Evolutionary conservation across 208 protist genomes (phyloP).

Genomic region (Spongospora subterranea): DNA sequence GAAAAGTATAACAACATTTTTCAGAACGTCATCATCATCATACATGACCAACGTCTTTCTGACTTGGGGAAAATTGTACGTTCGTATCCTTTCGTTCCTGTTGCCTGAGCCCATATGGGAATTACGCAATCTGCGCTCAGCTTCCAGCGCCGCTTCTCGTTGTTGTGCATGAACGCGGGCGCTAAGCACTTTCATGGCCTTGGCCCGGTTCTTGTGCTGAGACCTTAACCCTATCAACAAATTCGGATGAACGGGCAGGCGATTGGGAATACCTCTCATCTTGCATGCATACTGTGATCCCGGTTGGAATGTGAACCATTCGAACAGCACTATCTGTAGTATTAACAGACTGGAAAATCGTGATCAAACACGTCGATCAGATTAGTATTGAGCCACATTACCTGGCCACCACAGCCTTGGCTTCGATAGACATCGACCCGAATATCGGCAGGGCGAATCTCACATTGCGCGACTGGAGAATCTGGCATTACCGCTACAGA

Average conservation of each 20-base stretch:
- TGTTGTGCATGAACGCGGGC: slow-evolving; percentile 33
- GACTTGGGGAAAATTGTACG: slow-evolving; percentile 56
- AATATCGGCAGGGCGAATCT: slow-evolving; percentile 35
- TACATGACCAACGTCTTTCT: no score
- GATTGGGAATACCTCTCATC: slow-evolving; percentile 45
- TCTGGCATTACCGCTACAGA: slow-evolving; percentile 56
- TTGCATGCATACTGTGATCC: slow-evolving; percentile 57
- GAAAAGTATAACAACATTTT: neutral
- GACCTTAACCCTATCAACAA: neutral
- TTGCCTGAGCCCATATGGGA: slow-evolving; percentile 53
- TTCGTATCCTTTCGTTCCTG: slow-evolving; percentile 15
- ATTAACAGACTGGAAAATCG: slow-evolving; percentile 44
- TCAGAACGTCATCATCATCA: neutral
- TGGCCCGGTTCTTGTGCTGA: slow-evolving; percentile 58
- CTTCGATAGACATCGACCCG: slow-evolving; percentile 48
- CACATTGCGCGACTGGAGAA: neutral
- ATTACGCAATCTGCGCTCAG: neutral
- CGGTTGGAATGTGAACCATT: slow-evolving; percentile 54
- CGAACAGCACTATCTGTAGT: slow-evolving; percentile 59
- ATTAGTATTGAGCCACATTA: neutral
- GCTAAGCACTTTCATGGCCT: slow-evolving; percentile 49
- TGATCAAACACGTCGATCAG: slow-evolving; percentile 11
- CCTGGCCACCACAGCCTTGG: slow-evolving; percentile 35
- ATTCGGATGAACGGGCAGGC: neutral
- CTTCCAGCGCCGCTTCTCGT: slow-evolving; percentile 20